Evolutionary conservation across 169 alveolate genomes (phyloP), one percentile per base, ranked within the genome.

Genomic region (Plasmodium vivax): DNA sequence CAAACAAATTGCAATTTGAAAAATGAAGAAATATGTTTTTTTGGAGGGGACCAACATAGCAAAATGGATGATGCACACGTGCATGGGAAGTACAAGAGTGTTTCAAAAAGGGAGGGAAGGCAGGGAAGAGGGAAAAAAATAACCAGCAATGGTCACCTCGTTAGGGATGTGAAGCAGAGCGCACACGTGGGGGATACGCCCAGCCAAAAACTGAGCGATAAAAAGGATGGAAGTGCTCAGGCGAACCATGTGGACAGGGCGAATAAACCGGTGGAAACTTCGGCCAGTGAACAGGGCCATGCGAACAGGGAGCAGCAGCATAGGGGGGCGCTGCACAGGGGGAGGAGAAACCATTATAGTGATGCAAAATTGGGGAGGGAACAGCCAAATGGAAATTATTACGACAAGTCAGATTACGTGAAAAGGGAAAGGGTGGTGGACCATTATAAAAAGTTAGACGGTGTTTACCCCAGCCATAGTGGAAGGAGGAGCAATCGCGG

Each of bases 1-100:
- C 36, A 79, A 47, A 81, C 32, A 81, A 81, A 41, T n/a, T 81
- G 16, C n/a, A 9, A 81, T 43, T 41, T 41, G 19, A 81, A 81
- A 43, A 47, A 43, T 47, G 73, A 82, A 82, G 41, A 72, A 56
- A 83, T 62, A 62, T 9, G 72, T n/a, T 58, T 62, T 83, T 62
- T 36, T 58, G 83, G 34, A 36, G 45, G 51, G 23, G 30, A 23
- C 32, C 38, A 83, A 62, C 62, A 83, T 83, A 83, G 68, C 32
- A 45, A 62, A 58, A 83, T 23, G 38, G 41, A 83, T 23, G 23
- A 58, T 58, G 36, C 77, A 43, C 73, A 62, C 83, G n/a, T 38
- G 41, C 73, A 12, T 36, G 74, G 62, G 30, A 77, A 83, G 32
- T 2, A 83, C 45, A 62, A 58, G 16, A 10, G 45, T 8, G 43